Conservation (phyloP, 441 rosid species). For the Rhodomyrtus psidioides region DNA sequence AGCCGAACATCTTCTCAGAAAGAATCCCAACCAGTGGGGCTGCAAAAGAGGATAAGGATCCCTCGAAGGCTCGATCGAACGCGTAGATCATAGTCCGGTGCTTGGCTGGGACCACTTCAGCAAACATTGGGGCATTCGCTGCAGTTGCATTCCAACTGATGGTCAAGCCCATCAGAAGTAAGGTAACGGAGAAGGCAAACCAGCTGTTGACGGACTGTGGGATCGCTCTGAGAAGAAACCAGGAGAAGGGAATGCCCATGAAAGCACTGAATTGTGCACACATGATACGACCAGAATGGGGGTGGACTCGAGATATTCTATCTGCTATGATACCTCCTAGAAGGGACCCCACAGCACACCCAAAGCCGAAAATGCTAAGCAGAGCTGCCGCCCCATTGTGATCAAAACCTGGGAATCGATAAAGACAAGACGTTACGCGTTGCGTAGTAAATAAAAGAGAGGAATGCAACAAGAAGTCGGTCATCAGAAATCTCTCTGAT, state of each 20-base stretch:
- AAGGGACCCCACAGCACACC: slow-evolving; percentile 71
- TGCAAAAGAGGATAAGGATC: slow-evolving; percentile 77
- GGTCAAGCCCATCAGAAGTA: slow-evolving; percentile 73
- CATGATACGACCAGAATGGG: slow-evolving; percentile 76
- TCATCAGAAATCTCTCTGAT: not conserved
- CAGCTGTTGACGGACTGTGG: slow-evolving; percentile 69
- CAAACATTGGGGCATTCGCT: slow-evolving; percentile 85
- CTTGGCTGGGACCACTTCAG: slow-evolving; percentile 80
- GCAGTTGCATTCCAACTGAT: slow-evolving; percentile 96
- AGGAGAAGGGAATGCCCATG: slow-evolving; percentile 94
- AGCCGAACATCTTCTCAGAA: slow-evolving; percentile 76
- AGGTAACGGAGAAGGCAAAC: slow-evolving; percentile 44
- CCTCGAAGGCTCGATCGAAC: slow-evolving; percentile 85
- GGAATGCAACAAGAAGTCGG: not conserved
- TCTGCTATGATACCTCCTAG: slow-evolving; percentile 80
- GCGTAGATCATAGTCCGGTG: slow-evolving; percentile 96
- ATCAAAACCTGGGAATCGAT: slow-evolving; percentile 47
- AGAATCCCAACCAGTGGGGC: slow-evolving; percentile 94
- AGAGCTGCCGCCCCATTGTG: slow-evolving; percentile 75
- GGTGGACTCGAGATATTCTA: slow-evolving; percentile 43
- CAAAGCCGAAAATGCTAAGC: slow-evolving; percentile 60
- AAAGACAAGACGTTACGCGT: not conserved
- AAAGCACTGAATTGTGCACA: slow-evolving; percentile 95
- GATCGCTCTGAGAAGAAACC: slow-evolving; percentile 59
- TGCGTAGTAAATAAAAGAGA: not conserved